Percentiles rank a stretch among this genome's conserved stretches.
Conservation (phyloP, 768 basidiomycete genomes). For the Artomyces pyxidatus region DNA sequence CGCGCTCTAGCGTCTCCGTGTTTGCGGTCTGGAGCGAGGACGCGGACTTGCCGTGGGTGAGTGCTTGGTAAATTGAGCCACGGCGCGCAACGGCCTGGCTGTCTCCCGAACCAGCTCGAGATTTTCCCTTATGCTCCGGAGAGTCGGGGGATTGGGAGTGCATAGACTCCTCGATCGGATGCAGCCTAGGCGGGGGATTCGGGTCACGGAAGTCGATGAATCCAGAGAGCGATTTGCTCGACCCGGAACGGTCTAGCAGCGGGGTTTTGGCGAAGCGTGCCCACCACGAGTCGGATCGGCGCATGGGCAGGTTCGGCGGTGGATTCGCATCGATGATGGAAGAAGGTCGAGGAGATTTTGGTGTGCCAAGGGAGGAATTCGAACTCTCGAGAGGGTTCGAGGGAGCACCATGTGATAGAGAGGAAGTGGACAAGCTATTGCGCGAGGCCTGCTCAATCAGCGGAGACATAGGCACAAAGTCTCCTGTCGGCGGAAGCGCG, state of each 20-base stretch:
- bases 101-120: conserved; percentile 6
- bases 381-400: background rate
- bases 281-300: conserved; percentile 75
- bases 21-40: conserved; percentile 57
- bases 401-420: conserved; percentile 6
- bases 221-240: conserved; percentile 16
- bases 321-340: conserved; percentile 36
- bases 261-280: conserved; percentile 58
- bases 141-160: conserved; percentile 22
- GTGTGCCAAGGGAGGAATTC: conserved; percentile 3
- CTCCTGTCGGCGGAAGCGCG: conserved; percentile 17
- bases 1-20: conserved; percentile 57
- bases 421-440: conserved; percentile 15
- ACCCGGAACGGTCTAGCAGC: conserved; percentile 47
- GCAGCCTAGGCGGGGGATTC: conserved; percentile 60
- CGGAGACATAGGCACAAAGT: conserved; percentile 28
- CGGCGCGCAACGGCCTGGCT: conserved; percentile 1
- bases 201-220: conserved; percentile 67
- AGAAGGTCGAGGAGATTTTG: conserved; percentile 26
- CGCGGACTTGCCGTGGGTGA: conserved; percentile 27
- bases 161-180: conserved; percentile 47
- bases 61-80: conserved; percentile 18
- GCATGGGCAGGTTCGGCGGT: conserved; percentile 39
- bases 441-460: conserved; percentile 27
- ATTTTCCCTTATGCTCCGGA: no score